Evolutionary conservation across 345 rosid species (phyloP).

Genomic region (Citrus medica): DNA sequence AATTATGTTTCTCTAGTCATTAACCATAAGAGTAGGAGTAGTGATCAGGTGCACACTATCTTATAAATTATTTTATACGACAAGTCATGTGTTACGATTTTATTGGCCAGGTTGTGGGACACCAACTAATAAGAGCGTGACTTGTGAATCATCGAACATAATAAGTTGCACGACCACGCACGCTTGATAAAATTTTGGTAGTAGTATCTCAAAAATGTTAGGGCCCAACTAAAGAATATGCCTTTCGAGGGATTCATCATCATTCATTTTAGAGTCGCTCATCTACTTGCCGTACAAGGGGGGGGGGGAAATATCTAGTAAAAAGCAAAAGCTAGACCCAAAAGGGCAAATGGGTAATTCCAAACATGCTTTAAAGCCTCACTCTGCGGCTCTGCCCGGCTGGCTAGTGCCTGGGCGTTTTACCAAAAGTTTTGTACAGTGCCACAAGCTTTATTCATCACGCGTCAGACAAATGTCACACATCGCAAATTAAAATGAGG

Average conservation of each 20-base stretch:
- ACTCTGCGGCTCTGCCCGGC: too few species aligned
- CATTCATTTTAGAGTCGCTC: background rate
- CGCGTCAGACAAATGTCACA: slow-evolving; percentile 29
- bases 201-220: background rate
- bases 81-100: too few species aligned
- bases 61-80: too few species aligned
- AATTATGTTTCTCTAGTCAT: too few species aligned
- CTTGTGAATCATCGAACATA: too few species aligned
- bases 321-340: background rate
- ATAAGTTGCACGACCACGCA: too few species aligned
- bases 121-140: too few species aligned
- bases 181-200: too few species aligned
- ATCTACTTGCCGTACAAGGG: background rate
- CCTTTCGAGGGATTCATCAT: background rate
- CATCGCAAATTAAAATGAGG: background rate
- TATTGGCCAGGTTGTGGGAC: too few species aligned
- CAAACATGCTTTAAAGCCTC: too few species aligned
- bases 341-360: background rate
- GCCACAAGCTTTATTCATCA: background rate
- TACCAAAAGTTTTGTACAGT: slow-evolving; percentile 7
- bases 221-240: background rate
- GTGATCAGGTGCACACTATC: too few species aligned
- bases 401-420: background rate
- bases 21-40: too few species aligned
- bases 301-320: background rate